Percentiles rank a stretch among this genome's conserved stretches.
Evolutionary conservation across 2,329 filamentous ascomycete genomes (phyloP).

Genomic region (Hymenoscyphus linearis): DNA sequence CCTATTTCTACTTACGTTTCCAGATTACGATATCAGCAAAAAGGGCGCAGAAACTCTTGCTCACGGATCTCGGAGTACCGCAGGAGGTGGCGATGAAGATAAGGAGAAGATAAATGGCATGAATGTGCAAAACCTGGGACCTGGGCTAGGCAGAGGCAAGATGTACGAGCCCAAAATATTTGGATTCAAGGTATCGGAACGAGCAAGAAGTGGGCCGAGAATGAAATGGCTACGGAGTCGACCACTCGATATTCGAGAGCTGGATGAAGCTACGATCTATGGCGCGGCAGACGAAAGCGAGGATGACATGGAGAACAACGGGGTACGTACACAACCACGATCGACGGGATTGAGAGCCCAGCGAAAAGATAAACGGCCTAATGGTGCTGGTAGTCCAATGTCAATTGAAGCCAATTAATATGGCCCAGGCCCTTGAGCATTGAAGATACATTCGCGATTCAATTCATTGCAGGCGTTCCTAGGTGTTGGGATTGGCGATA

Average conservation of each 20-base stretch:
- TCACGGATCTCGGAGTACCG: constrained; percentile 31
- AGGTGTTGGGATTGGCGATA: not conserved
- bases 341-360: constrained; percentile 6
- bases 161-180: constrained; percentile 97
- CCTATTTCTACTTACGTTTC: constrained; percentile 97
- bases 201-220: constrained; percentile 80
- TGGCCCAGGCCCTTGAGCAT: constrained; percentile 3
- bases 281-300: constrained; percentile 51
- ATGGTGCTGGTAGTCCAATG: constrained; percentile 32
- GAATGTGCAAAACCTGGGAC: constrained; percentile 78
- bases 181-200: constrained; percentile 89
- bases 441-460: not conserved
- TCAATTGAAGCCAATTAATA: constrained; percentile 27
- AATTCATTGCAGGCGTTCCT: constrained; percentile 4
- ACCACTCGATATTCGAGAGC: constrained; percentile 70
- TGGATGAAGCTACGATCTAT: constrained; percentile 69
- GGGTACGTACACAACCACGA: constrained; percentile 15
- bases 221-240: constrained; percentile 96
- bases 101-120: constrained; percentile 73
- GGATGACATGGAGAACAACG: constrained; percentile 40
- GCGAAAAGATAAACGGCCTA: constrained; percentile 16
- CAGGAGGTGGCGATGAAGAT: constrained; percentile 36
- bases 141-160: constrained; percentile 72
- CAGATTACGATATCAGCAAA: constrained; percentile 83
- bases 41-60: constrained; percentile 57